Conservation (phyloP, 2,329 filamentous ascomycete species). For the Knufia fluminis region DNA sequence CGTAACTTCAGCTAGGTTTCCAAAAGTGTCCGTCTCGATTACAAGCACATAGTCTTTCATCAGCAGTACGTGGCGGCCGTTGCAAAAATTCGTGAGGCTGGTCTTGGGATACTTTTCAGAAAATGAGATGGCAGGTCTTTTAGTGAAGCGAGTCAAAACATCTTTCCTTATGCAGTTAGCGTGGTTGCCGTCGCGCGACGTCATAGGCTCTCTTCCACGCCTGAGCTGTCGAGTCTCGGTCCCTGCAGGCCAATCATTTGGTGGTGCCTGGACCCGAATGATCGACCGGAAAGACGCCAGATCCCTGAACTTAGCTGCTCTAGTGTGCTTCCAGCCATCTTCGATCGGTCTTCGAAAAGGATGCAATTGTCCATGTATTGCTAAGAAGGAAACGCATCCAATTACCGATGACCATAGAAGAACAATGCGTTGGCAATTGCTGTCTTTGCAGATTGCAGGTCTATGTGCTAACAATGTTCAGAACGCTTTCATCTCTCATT, state of each 20-base stretch:
- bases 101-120: slow-evolving; percentile 9
- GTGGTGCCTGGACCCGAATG: background rate
- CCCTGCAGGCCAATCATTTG: background rate
- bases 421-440: background rate
- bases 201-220: background rate
- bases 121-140: slow-evolving; percentile 10
- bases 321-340: no score
- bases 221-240: background rate
- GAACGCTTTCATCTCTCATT: background rate
- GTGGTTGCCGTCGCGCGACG: background rate
- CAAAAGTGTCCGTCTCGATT: slow-evolving; percentile 7
- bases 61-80: slow-evolving; percentile 16
- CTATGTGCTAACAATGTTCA: background rate
- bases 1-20: slow-evolving; percentile 28
- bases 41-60: background rate
- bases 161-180: background rate
- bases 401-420: background rate
- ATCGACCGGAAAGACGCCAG: no score
- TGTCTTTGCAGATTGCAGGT: background rate
- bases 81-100: slow-evolving; percentile 22
- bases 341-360: background rate
- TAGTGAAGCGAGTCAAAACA: slow-evolving; percentile 3
- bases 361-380: background rate
- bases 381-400: background rate
- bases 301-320: no score